These are phyloP conservation scores for Fomitopsis serialis DNA, from an alignment of 768 basidiomycete species.

Conservation along the genomic window DNA sequence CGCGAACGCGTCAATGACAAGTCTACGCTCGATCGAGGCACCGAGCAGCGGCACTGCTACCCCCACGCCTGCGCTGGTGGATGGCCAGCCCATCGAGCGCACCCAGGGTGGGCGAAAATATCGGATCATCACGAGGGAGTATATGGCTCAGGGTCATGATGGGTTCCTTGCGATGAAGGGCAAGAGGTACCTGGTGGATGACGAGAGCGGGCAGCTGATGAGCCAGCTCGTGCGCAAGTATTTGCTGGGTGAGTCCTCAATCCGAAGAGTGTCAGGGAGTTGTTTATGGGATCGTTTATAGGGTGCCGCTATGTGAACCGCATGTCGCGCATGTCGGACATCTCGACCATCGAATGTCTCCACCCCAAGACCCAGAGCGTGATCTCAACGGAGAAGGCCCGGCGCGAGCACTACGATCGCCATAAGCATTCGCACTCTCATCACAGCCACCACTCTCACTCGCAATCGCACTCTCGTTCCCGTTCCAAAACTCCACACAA, in stretches of 20 bases:
- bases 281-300: slow-evolving; percentile 25
- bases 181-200: slow-evolving; percentile 67
- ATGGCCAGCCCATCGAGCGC: slow-evolving; percentile 50
- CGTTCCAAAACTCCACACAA: slow-evolving; percentile 11
- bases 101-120: slow-evolving; percentile 53
- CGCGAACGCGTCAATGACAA: slow-evolving; percentile 15
- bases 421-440: slow-evolving; percentile 2
- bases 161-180: slow-evolving; percentile 69
- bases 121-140: slow-evolving; percentile 80
- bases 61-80: slow-evolving; percentile 27
- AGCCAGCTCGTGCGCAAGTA: slow-evolving; percentile 79
- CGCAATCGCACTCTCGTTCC: background rate
- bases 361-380: slow-evolving; percentile 39
- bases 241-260: slow-evolving; percentile 54
- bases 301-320: slow-evolving; percentile 73
- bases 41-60: background rate
- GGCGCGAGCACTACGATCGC: slow-evolving; percentile 26
- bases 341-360: slow-evolving; percentile 27
- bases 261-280: background rate
- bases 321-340: slow-evolving; percentile 38
- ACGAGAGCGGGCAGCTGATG: slow-evolving; percentile 77
- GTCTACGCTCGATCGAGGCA: slow-evolving; percentile 10
- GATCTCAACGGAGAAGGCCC: slow-evolving; percentile 43
- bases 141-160: slow-evolving; percentile 81
- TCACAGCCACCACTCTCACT: background rate